Evolutionary conservation across 495 filamentous ascomycete species (phyloP).

Genomic region (Tuber melanosporum): DNA sequence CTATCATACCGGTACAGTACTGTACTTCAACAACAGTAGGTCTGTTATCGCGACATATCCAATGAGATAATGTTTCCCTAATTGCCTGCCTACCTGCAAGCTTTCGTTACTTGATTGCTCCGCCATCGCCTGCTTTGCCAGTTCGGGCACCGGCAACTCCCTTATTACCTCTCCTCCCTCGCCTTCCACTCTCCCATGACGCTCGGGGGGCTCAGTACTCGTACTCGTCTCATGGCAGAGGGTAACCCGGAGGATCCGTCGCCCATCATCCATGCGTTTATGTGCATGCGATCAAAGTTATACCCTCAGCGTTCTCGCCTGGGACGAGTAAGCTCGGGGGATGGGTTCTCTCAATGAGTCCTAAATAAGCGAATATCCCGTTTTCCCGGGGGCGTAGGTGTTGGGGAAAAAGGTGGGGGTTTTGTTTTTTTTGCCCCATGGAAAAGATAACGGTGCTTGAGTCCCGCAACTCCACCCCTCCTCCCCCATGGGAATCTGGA

Average conservation of each 20-base stretch:
- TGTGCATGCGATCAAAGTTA: no score
- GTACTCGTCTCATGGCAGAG: background rate
- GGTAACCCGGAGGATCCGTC: background rate
- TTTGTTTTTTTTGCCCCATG: background rate
- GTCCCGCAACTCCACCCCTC: background rate
- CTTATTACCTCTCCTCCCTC: background rate
- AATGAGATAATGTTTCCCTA: background rate
- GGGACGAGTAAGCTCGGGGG: background rate
- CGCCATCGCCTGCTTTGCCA: background rate
- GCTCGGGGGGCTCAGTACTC: no score
- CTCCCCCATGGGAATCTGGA: background rate
- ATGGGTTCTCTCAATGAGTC: background rate
- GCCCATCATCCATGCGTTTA: no score
- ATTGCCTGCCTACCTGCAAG: background rate
- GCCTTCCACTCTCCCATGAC: no score
- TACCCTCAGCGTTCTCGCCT: no score
- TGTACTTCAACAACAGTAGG: background rate
- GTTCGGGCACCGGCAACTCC: background rate
- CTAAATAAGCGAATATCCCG: background rate
- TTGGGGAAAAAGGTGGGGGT: background rate
- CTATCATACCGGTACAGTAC: no score
- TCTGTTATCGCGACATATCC: background rate
- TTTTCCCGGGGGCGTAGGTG: background rate
- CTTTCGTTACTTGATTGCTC: background rate
- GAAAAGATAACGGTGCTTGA: background rate